Evolutionary conservation across 495 filamentous ascomycete genomes (phyloP).

Genomic region (Elasticomyces elasticus): DNA sequence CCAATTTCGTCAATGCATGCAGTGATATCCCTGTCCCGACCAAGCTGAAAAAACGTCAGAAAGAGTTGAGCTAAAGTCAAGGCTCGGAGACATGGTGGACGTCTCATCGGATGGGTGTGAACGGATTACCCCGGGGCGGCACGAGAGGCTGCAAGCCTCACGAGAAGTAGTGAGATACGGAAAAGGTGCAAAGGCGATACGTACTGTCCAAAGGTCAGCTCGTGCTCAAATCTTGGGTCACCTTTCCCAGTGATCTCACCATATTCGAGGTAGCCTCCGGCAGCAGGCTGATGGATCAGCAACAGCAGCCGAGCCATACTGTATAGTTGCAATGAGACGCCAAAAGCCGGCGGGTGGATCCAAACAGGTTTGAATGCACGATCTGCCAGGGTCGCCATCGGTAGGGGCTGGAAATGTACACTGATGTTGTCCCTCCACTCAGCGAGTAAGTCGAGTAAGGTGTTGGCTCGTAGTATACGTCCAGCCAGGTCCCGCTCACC

Average conservation of each 20-base stretch:
- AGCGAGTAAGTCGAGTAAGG: conserved; percentile 21
- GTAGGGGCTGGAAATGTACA: conserved; percentile 24
- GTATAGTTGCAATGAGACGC: conserved; percentile 19
- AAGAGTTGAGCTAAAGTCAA: too few species aligned
- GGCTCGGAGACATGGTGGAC: too few species aligned
- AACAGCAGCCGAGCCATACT: conserved; percentile 22
- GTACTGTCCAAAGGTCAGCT: too few species aligned
- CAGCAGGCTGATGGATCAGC: conserved; percentile 23
- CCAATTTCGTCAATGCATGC: conserved; percentile 25
- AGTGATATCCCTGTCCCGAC: conserved; percentile 15
- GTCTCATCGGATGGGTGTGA: too few species aligned
- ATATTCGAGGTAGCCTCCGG: conserved; percentile 23
- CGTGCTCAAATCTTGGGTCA: too few species aligned
- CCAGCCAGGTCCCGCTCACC: conserved; percentile 16
- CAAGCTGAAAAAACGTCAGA: too few species aligned
- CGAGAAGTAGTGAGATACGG: too few species aligned
- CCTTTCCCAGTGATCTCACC: too few species aligned
- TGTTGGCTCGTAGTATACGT: conserved; percentile 22
- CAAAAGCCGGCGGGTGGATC: conserved; percentile 26
- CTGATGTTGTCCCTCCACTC: conserved; percentile 25
- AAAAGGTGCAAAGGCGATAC: too few species aligned
- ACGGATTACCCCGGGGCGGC: too few species aligned
- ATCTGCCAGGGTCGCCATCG: background rate
- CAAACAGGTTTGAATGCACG: conserved; percentile 22
- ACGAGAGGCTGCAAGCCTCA: too few species aligned